Evolutionary conservation across 2,329 filamentous ascomycete genomes (phyloP), one percentile per base, ranked within the genome.

Genomic region (Talaromyces atroroseus): DNA sequence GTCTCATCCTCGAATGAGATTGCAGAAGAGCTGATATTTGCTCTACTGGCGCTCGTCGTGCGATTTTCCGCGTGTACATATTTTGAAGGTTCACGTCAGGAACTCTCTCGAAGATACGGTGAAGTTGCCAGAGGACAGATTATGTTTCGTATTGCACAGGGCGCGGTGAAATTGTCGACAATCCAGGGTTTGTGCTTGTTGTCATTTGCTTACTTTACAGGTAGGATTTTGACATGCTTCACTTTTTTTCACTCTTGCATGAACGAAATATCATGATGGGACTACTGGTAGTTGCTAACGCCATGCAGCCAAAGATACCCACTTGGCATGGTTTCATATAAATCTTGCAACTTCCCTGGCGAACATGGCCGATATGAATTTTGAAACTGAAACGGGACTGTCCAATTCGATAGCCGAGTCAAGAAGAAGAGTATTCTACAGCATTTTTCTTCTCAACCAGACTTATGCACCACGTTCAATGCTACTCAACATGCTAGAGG

Each of bases 171-270:
- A 12, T 53, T 64, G 16, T 56, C 62, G 8, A 64, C 62, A 1
- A 62, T 65, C 34, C 62, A 64, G 36, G 62, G 62, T 20, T 49
- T 65, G n/a, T 65, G 63, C 38, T 56, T 65, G 54, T 52, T 65
- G 10, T 60, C 62, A 23, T 54, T 62, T 40, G 56, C 58, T 5
- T 59, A 63, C 36, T 64, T 63, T 47, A 56, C 59, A 53, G 60
- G 63, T 58, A 46, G 38, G 54, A 20, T 21, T 16, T 26, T 20
- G 21, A 14, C n/a, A 14, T 14, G 21, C 16, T 1, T 23, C 14
- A 18, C 10, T 38, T n/a, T 40, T 20, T 40, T 18, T 18, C 4
- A 40, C 36, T 40, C 44, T 24, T 20, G 2, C 18, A 6, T 14
- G 32, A 6, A 29, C 32, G 6, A 18, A n/a, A 11, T 6, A 36